Evolutionary conservation across 169 alveolate species (phyloP), one percentile per base, ranked within the genome.

Genomic region (Eimeria tenella): DNA sequence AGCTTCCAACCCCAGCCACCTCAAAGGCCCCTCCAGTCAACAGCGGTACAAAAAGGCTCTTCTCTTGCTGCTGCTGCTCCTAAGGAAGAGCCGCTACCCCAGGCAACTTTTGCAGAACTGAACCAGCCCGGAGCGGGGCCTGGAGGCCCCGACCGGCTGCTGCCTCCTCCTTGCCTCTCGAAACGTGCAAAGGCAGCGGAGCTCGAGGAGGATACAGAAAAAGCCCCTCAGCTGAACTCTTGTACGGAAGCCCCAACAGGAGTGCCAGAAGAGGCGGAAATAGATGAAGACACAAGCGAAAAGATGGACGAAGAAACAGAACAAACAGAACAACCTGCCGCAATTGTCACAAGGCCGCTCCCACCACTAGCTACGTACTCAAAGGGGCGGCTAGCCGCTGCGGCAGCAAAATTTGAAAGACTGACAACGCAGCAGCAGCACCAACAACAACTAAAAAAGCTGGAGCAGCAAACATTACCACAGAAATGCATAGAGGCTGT

Each of bases 341-440:
- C 25, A 9, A 9, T 6, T 6, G 25, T 6, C 42, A 19, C n/a
- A 31, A 19, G 86, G 31, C 21, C 9, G 23, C 63, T 75, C 25
- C 86, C 86, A 0, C 86, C 86, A 10, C 86, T 19, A 42, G 65
- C 58, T 5, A 49, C 86, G 42, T 75, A 75, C 63, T 19, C 65
- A 42, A 31, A 25, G 25, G 42, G 13, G 9, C 15, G 63, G 31
- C 86, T 75, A 21, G 86, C 86, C n/a, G 86, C 60, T 0, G 63
- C 86, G 8, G 86, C 86, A 13, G 63, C 86, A 7, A 31, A 49
- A 58, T 7, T 13, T 5, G 6, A 50, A 21, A 58, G 23, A 4
- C 60, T 13, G 9, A 10, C 63, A 2, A 75, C 25, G 86, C 86
- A 75, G 25, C 86, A 31, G 86, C 60, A 49, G 86, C 86, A 75